Evolutionary conservation across 306 rosid species (phyloP).

Genomic region (Trifolium subterraneum): DNA sequence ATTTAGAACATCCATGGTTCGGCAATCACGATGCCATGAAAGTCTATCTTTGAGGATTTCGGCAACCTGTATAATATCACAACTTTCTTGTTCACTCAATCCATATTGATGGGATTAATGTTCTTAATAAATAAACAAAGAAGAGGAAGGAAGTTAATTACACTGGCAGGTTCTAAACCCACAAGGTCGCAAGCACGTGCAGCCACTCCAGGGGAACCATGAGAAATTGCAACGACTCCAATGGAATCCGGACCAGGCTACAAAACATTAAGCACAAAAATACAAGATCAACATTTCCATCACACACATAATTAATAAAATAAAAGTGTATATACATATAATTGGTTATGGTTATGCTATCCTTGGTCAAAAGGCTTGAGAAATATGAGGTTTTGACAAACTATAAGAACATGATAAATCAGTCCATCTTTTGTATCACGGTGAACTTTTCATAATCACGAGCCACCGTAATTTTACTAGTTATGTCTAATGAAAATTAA

Average conservation of each 20-base stretch:
- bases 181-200: slow-evolving; percentile 99
- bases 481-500: neutral
- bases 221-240: slow-evolving; percentile 99
- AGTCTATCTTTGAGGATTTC: slow-evolving; percentile 97
- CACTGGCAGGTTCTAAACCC: slow-evolving; percentile 96
- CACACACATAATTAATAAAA: neutral
- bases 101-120: neutral
- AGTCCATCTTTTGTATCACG: no score
- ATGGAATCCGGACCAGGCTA: slow-evolving; percentile 99
- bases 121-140: slow-evolving; percentile 1
- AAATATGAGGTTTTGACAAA: neutral
- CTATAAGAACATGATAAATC: neutral
- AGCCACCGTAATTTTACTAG: neutral
- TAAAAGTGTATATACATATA: neutral
- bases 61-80: slow-evolving; percentile 62
- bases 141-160: slow-evolving; percentile 40
- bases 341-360: neutral
- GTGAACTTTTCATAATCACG: no score
- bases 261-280: slow-evolving; percentile 35
- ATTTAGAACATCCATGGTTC: slow-evolving; percentile 82
- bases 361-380: neutral
- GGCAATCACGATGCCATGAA: slow-evolving; percentile 91
- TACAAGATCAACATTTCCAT: neutral
- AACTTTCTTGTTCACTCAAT: slow-evolving; percentile 19
- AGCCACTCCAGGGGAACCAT: slow-evolving; percentile 97